Conservation (phyloP, 1,284 basidiomycete genomes). For the Leccinum olivaceoglutinosum region DNA sequence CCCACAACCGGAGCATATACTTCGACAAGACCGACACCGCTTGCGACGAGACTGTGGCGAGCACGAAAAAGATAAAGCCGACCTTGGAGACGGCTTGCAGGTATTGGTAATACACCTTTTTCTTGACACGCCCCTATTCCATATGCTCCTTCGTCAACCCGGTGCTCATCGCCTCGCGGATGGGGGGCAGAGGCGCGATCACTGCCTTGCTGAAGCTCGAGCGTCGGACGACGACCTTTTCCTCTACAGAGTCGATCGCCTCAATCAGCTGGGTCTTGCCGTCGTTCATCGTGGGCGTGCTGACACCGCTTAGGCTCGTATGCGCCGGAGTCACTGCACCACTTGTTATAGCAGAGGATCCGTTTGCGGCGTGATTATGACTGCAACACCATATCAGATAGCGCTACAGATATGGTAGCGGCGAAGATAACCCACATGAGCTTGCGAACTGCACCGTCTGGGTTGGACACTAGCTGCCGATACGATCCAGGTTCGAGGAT, state of each 20-base stretch:
- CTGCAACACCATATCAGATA: not conserved
- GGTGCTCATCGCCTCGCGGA: conserved; percentile 33
- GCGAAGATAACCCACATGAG: conserved; percentile 57
- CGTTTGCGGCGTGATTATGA: conserved; percentile 31
- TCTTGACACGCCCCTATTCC: conserved; percentile 82
- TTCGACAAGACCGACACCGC: conserved; percentile 55
- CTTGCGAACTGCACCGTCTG: conserved; percentile 69
- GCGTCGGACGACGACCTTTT: conserved; percentile 19
- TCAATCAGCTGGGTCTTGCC: conserved; percentile 23
- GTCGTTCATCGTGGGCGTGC: conserved; percentile 32
- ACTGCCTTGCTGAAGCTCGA: conserved; percentile 46
- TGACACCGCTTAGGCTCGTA: conserved; percentile 36
- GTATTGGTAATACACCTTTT: conserved; percentile 73
- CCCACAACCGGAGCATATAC: conserved; percentile 75
- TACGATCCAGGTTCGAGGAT: conserved; percentile 80
- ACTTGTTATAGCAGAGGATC: conserved; percentile 44
- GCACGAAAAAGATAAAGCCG: conserved; percentile 67
- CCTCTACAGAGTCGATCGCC: conserved; percentile 12
- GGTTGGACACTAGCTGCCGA: conserved; percentile 55
- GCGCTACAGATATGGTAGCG: not conserved
- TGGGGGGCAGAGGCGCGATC: conserved; percentile 32
- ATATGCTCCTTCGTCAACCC: conserved; percentile 71
- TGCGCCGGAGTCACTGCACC: conserved; percentile 47
- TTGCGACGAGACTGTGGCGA: conserved; percentile 53
- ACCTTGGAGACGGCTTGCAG: conserved; percentile 72